Percentiles rank a stretch among this genome's conserved stretches.
Conservation (phyloP, 371 early-diverging fungal genomes). For the Basidiobolus meristosporus region DNA sequence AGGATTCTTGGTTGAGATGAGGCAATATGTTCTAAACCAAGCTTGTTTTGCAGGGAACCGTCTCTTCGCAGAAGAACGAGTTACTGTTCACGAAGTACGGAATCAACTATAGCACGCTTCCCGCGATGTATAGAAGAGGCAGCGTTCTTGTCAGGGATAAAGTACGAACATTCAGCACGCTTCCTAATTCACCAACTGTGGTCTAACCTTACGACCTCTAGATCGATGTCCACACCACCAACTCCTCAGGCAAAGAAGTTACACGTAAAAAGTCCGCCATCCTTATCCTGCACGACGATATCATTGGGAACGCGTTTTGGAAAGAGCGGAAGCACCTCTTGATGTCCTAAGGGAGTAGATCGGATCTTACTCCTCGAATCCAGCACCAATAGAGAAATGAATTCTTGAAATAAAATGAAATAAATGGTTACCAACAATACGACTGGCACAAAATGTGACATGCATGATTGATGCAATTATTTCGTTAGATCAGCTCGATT, state of each 20-base stretch:
- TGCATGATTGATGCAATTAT: too few species aligned
- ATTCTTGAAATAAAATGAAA: too few species aligned
- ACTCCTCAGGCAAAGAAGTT: slow-evolving; percentile 2
- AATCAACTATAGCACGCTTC: slow-evolving; percentile 75
- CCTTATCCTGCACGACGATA: slow-evolving; percentile 49
- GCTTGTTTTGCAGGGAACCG: slow-evolving; percentile 28
- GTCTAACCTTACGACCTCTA: not conserved
- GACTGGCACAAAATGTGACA: too few species aligned
- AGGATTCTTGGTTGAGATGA: not conserved
- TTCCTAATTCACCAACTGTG: slow-evolving; percentile 1
- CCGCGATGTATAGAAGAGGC: slow-evolving; percentile 73
- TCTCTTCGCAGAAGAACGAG: slow-evolving; percentile 79
- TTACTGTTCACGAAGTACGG: slow-evolving; percentile 60
- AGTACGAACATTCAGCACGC: not conserved
- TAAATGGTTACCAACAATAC: too few species aligned
- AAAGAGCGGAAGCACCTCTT: not conserved
- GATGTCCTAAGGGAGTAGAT: too few species aligned
- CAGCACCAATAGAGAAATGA: too few species aligned
- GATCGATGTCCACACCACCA: slow-evolving; percentile 1
- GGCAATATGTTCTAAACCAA: not conserved
- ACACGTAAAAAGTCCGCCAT: slow-evolving; percentile 24
- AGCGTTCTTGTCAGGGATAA: not conserved
- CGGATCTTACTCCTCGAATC: too few species aligned
- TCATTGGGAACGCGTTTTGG: slow-evolving; percentile 84
- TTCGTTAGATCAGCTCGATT: too few species aligned